phyloP scores from a whole-genome alignment of 768 basidiomycete species.

The Lyophyllum semitale region DNA sequence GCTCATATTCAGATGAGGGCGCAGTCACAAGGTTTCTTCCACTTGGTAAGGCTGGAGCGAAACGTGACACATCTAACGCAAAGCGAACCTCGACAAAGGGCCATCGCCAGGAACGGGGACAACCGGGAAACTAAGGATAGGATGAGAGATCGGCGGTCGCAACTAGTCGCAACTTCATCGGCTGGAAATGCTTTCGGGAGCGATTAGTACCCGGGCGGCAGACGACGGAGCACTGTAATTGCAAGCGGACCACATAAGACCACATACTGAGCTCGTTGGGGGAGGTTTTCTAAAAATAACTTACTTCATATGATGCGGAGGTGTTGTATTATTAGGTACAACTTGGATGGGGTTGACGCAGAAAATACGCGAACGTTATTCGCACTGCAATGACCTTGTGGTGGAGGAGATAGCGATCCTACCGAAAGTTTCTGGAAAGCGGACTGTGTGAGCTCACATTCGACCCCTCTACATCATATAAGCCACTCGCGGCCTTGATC shows the following conservation, averaged over 20 bases:
- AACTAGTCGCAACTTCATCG: background rate
- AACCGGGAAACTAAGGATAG: background rate
- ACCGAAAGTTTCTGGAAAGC: background rate
- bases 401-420: background rate
- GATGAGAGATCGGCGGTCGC: background rate
- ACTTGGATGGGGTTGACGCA: background rate
- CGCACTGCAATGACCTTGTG: background rate
- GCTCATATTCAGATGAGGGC: background rate
- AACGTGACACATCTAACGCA: background rate
- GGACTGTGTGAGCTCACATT: background rate
- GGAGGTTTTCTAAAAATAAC: background rate
- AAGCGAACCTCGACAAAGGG: background rate
- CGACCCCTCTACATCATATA: background rate
- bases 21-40: background rate
- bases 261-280: background rate
- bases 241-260: background rate
- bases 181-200: background rate
- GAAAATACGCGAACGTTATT: background rate
- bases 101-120: background rate
- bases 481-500: background rate
- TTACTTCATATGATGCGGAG: background rate
- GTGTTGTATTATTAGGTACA: background rate
- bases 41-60: background rate
- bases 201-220: background rate
- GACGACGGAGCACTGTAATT: background rate